phyloP scores from a whole-genome alignment of 176 grass and related monocot species.

The Cocos nucifera region DNA sequence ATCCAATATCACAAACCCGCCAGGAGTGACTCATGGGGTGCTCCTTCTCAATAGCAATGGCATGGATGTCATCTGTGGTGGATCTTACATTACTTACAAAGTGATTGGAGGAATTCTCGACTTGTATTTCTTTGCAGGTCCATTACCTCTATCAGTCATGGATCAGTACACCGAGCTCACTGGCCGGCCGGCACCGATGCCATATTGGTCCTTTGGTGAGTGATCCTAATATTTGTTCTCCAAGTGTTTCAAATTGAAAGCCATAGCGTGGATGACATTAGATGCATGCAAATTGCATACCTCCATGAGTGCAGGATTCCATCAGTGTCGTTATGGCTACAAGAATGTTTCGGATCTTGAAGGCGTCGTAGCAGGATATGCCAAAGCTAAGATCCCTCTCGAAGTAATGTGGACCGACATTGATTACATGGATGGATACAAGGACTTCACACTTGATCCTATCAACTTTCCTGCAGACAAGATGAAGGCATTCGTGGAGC shows the following conservation, averaged over 20 bases:
- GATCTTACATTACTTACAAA: conserved; percentile 57
- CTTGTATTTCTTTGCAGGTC: conserved; percentile 79
- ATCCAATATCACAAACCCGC: neutral
- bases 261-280: no score
- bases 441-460: conserved; percentile 74
- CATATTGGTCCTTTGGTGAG: conserved; percentile 83
- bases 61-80: conserved; percentile 75
- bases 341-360: conserved; percentile 49
- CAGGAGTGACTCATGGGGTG: conserved; percentile 50
- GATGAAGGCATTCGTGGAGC: conserved; percentile 48
- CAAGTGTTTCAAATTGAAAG: no score
- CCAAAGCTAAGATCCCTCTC: conserved; percentile 57
- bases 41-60: conserved; percentile 89
- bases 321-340: conserved; percentile 78
- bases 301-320: conserved; percentile 40
- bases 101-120: conserved; percentile 85
- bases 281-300: no score
- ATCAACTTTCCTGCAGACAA: conserved; percentile 50
- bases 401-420: conserved; percentile 99
- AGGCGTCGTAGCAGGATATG: conserved; percentile 63
- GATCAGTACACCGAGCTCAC: conserved; percentile 87
- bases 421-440: conserved; percentile 81
- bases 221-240: neutral
- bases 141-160: conserved; percentile 46
- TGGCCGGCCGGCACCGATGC: conserved; percentile 65